A percentile compares a stretch with the other conserved stretches of the same genome.
Evolutionary conservation across 352 stramenopile species (phyloP).

Genomic region (Phytopythium vexans): DNA sequence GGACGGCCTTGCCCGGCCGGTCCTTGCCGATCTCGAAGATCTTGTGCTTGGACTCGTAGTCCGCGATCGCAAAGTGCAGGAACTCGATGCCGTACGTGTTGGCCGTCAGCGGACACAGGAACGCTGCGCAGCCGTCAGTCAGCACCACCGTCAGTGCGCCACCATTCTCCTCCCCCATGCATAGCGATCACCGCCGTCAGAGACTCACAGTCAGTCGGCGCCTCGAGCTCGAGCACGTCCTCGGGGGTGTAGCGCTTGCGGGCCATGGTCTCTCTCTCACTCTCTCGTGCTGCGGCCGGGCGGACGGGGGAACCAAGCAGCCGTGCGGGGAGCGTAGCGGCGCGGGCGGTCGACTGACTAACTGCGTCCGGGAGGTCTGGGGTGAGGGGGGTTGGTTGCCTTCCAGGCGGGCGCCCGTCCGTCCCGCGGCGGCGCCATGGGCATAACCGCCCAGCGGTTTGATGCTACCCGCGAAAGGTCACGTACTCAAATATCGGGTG

Average conservation of each 20-base stretch:
- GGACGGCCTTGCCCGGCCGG: constrained; percentile 53
- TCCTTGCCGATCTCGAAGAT: constrained; percentile 93
- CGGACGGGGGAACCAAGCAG: constrained; percentile 8
- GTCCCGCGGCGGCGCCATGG: too few relatives aligned
- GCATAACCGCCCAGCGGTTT: not conserved
- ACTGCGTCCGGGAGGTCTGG: too few relatives aligned
- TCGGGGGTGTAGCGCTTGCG: constrained; percentile 80
- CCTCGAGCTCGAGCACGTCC: constrained; percentile 77
- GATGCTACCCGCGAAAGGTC: constrained; percentile 4
- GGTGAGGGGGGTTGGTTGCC: too few relatives aligned
- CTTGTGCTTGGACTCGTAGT: constrained; percentile 93
- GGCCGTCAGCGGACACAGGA: constrained; percentile 92
- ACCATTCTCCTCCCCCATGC: constrained; percentile 1
- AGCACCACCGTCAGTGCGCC: constrained; percentile 2
- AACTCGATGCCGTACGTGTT: constrained; percentile 96
- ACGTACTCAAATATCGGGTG: constrained; percentile 1
- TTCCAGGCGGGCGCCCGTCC: too few relatives aligned
- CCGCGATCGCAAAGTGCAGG: constrained; percentile 92
- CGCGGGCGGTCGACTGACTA: too few relatives aligned
- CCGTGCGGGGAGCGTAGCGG: not conserved
- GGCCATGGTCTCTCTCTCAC: constrained; percentile 30
- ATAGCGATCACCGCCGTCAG: not conserved
- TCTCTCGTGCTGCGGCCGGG: constrained; percentile 8
- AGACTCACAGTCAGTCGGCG: constrained; percentile 65
- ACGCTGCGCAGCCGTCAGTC: constrained; percentile 42